Evolutionary conservation across 208 protist species (phyloP).

Genomic region (Strigomonas culicis): DNA sequence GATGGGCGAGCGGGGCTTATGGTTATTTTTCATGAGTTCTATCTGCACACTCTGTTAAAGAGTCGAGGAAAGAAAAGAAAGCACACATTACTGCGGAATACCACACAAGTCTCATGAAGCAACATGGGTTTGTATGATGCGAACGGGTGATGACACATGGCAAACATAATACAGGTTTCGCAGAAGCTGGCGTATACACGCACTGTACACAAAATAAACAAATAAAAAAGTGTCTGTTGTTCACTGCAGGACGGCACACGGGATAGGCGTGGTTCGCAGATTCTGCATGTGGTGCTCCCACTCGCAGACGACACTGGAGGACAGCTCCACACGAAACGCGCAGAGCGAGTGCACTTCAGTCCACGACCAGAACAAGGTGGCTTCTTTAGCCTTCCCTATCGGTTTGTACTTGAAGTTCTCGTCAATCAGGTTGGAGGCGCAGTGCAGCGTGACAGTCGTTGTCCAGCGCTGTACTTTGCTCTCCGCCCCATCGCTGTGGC

Average conservation of each 20-base stretch:
- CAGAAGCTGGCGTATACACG: no score
- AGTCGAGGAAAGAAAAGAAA: neutral
- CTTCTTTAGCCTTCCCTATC: neutral
- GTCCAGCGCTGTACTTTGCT: neutral
- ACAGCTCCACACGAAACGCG: slow-evolving; percentile 54
- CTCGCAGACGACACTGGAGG: slow-evolving; percentile 52
- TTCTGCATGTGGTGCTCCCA: slow-evolving; percentile 70
- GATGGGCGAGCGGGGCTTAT: slow-evolving; percentile 17
- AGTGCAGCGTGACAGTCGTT: slow-evolving; percentile 8
- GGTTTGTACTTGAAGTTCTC: neutral
- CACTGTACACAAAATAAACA: no score
- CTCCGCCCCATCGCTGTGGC: slow-evolving; percentile 7
- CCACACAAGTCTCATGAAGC: no score
- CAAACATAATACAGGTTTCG: no score
- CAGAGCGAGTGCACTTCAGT: slow-evolving; percentile 66
- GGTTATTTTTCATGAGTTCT: slow-evolving; percentile 6
- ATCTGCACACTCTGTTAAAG: no score
- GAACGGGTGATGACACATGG: no score
- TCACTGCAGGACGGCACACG: slow-evolving; percentile 53
- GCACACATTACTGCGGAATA: neutral
- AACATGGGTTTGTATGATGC: no score
- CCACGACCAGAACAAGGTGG: slow-evolving; percentile 36
- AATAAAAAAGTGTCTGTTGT: neutral
- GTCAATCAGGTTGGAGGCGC: neutral
- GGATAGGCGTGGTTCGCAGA: slow-evolving; percentile 71